Evolutionary conservation across 1,139 yeast species (phyloP).

Genomic region (Yamadazyma triangularis): DNA sequence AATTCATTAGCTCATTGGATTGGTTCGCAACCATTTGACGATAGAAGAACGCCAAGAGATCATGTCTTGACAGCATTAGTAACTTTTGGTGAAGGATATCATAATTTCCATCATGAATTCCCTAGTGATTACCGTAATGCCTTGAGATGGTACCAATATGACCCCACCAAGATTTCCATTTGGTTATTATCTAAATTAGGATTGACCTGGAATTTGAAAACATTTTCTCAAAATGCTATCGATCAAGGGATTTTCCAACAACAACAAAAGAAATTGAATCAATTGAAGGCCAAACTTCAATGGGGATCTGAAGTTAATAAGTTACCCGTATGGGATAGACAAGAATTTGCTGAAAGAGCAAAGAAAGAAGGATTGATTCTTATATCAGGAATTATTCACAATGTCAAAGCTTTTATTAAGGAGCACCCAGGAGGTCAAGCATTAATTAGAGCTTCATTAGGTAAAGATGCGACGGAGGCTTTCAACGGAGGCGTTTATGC

Average conservation of each 20-base stretch:
- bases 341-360: slow-evolving; percentile 70
- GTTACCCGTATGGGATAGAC: slow-evolving; percentile 89
- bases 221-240: slow-evolving; percentile 91
- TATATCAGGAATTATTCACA: slow-evolving; percentile 93
- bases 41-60: slow-evolving; percentile 95
- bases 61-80: slow-evolving; percentile 91
- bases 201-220: slow-evolving; percentile 84
- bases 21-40: slow-evolving; percentile 97
- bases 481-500: slow-evolving; percentile 97
- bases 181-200: slow-evolving; percentile 73
- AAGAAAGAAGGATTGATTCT: slow-evolving; percentile 59
- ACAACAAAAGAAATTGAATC: slow-evolving; percentile 90
- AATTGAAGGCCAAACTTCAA: slow-evolving; percentile 69
- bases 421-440: slow-evolving; percentile 99
- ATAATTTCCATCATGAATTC: slow-evolving; percentile 98
- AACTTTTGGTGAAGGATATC: slow-evolving; percentile 98
- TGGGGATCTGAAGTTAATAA: slow-evolving; percentile 90
- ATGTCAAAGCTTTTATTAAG: slow-evolving; percentile 75
- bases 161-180: slow-evolving; percentile 87
- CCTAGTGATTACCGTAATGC: slow-evolving; percentile 99
- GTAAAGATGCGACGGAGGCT: slow-evolving; percentile 95
- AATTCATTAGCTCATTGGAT: slow-evolving; percentile 98
- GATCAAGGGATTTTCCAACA: slow-evolving; percentile 96
- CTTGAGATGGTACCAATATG: slow-evolving; percentile 96
- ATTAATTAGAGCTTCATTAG: slow-evolving; percentile 76